Evolutionary conservation across 2,329 filamentous ascomycete genomes (phyloP), one percentile per base, ranked within the genome.

Genomic region (Penicillium sclerotiorum): DNA sequence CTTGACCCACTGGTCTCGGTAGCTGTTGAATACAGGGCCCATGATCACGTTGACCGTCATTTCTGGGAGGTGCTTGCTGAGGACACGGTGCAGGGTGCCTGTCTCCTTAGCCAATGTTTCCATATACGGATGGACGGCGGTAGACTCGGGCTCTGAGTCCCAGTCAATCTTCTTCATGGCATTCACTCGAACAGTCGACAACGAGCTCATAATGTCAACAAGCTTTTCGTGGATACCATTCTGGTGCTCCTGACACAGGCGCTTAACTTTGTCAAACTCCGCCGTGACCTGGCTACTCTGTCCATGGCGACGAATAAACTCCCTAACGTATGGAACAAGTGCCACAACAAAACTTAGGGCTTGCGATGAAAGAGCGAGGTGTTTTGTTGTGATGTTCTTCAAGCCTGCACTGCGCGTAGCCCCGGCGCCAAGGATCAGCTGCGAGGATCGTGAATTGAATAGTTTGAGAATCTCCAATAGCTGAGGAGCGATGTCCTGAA

Each of bases 361-460:
- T 69, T 96, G 93, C 0, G 89, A 92, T 2, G 94, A 92, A 15
- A 97, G 83, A 0, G 94, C 92, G 1, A 99, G 81, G 72, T 99
- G 93, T 62, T 94, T 94, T 0, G 94, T 96, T 0, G 90, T 96
- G 68, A 99, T 99, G 64, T 96, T 96, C 69, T 91, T 96, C 17
- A 99, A 77, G 0, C 93, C 93, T 1, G 92, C 94, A 20, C 88
- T 91, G 28, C 85, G 81, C 5, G 90, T 96, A 4, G 94, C 94
- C 4, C 94, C 94, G 1, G 94, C 94, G 1, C 94, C 94, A 6
- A 99, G 84, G 57, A 99, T 96, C 50, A 99, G 82, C 68, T 99
- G 94, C n/a, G 89, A 95, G 50, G 92, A 92, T 17, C 94, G 87
- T 2, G 91, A 96, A 70, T 99, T 96, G 79, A 97, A 99, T 4